A percentile compares a stretch with the other conserved stretches of the same genome.
These are phyloP conservation scores for Nephelium lappaceum DNA, from an alignment of 345 rosid genomes.

Conservation along the genomic window DNA sequence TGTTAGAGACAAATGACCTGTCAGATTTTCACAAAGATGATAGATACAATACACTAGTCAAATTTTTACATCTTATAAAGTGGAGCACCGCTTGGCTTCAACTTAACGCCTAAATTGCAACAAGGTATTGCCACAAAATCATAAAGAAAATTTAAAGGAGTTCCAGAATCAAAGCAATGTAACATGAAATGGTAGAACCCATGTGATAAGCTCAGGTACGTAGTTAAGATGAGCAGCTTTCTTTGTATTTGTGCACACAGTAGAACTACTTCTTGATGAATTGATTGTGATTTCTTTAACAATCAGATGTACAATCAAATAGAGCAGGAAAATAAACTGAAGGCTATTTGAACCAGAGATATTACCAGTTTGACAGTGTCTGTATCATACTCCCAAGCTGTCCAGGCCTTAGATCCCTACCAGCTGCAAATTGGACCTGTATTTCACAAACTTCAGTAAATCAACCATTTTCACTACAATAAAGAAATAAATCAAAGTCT, in stretches of 20 bases:
- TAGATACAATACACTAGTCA: background rate
- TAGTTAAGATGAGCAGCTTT: background rate
- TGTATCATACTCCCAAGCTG: conserved; percentile 84
- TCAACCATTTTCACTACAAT: background rate
- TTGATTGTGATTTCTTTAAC: background rate
- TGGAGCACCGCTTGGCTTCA: background rate
- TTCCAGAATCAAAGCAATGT: background rate
- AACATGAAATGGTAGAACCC: background rate
- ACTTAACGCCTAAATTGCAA: conserved; percentile 5
- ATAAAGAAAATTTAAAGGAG: background rate
- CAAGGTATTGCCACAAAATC: background rate
- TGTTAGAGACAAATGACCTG: background rate
- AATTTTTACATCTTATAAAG: background rate
- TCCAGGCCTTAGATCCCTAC: conserved; percentile 94
- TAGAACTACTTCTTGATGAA: background rate
- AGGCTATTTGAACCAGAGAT: conserved; percentile 13
- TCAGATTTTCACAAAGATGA: background rate
- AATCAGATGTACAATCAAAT: background rate
- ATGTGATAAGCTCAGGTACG: background rate
- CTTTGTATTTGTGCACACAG: background rate
- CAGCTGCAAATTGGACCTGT: conserved; percentile 96
- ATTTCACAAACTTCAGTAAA: conserved; percentile 20
- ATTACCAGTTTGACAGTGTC: conserved; percentile 86
- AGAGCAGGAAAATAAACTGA: background rate
- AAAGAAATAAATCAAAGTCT: background rate